A percentile compares a stretch with the other conserved stretches of the same genome.
phyloP scores from a whole-genome alignment of 2,329 filamentous ascomycete genomes.

The Xylaria sp. region DNA sequence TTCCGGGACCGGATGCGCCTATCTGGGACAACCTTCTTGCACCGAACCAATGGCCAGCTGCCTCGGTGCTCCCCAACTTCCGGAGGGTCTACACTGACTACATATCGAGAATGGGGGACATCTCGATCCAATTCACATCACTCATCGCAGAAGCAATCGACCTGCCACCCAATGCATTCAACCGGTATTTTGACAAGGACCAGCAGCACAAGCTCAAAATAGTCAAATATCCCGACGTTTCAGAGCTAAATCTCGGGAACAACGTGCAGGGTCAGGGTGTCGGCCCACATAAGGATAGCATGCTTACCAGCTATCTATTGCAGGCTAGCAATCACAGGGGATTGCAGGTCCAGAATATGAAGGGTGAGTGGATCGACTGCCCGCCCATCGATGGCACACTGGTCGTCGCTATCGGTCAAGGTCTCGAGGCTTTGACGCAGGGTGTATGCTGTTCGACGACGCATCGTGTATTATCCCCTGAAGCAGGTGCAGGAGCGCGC shows the following conservation, averaged over 20 bases:
- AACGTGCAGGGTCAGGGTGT: constrained; percentile 66
- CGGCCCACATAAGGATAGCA: constrained; percentile 85
- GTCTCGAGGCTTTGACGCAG: constrained; percentile 83
- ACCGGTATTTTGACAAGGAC: constrained; percentile 78
- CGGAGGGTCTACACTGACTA: constrained; percentile 76
- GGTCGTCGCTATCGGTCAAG: constrained; percentile 89
- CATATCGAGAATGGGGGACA: constrained; percentile 76
- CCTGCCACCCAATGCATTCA: constrained; percentile 74
- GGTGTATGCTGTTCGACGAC: constrained; percentile 86
- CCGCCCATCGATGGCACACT: constrained; percentile 79
- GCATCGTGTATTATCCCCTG: constrained; percentile 81
- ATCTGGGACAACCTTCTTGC: constrained; percentile 79
- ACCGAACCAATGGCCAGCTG: constrained; percentile 83
- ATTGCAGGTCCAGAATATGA: constrained; percentile 83
- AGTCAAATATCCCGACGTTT: constrained; percentile 82
- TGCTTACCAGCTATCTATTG: constrained; percentile 83
- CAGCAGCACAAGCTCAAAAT: constrained; percentile 91
- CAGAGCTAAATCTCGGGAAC: constrained; percentile 62
- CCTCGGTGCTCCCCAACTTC: constrained; percentile 72
- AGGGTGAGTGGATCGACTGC: constrained; percentile 84
- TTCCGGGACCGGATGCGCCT: constrained; percentile 71
- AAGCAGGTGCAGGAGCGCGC: constrained; percentile 74
- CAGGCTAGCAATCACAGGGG: constrained; percentile 81
- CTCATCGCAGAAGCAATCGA: constrained; percentile 87
- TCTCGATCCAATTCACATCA: constrained; percentile 79